phyloP scores from a whole-genome alignment of 495 filamentous ascomycete species.

The Aspergillus asperescens region DNA sequence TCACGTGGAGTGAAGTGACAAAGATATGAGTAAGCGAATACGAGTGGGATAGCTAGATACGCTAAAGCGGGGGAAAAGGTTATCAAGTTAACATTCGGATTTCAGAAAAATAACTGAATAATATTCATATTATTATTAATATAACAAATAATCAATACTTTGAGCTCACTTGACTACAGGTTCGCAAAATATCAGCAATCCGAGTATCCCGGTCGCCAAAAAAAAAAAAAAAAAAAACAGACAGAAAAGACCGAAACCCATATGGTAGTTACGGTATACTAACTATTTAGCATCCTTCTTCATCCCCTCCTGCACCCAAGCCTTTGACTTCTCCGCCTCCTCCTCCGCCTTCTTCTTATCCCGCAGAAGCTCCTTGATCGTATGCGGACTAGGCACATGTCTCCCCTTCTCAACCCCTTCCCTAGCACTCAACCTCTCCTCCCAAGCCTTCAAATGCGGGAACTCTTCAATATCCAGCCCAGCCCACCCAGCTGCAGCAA shows the following conservation, averaged over 20 bases:
- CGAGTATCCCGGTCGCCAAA: background rate
- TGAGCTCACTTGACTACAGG: background rate
- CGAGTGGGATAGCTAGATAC: background rate
- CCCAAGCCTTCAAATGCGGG: constrained; percentile 70
- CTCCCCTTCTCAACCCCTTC: constrained; percentile 71
- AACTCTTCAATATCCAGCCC: constrained; percentile 75
- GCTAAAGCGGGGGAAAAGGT: too few relatives aligned
- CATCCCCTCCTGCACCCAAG: constrained; percentile 64
- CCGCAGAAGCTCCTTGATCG: constrained; percentile 54
- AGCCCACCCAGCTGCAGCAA: constrained; percentile 58
- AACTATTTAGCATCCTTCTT: constrained; percentile 47
- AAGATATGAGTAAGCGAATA: background rate
- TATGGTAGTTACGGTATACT: too few relatives aligned
- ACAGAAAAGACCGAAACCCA: background rate
- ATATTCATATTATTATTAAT: too few relatives aligned
- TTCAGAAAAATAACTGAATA: too few relatives aligned
- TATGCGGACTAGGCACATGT: constrained; percentile 67
- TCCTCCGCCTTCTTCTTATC: constrained; percentile 52
- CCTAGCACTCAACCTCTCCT: constrained; percentile 59
- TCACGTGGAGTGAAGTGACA: background rate
- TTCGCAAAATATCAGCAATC: background rate
- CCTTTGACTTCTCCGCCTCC: constrained; percentile 38
- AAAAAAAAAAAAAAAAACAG: too few relatives aligned
- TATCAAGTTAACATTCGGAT: too few relatives aligned
- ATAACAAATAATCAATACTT: too few relatives aligned